Evolutionary conservation across 805 yeast genomes (phyloP), one percentile per base, ranked within the genome.

Genomic region (Huiozyma sinensis): DNA sequence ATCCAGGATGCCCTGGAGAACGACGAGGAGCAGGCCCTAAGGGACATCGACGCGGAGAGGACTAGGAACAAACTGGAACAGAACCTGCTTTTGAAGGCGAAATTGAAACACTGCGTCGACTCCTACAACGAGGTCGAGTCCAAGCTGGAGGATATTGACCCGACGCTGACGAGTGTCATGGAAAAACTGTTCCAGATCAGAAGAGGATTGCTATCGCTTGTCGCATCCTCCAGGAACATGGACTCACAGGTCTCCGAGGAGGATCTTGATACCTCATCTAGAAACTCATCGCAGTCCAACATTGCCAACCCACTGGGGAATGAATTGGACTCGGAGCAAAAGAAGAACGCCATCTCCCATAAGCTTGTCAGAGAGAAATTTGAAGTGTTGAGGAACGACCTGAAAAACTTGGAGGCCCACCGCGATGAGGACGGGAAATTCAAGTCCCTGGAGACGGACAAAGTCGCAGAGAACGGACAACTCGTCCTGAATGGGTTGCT

Each of bases 401-500:
- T 77, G 41, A 61, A 60, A 31, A 63, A 59, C 35, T 55, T 77
- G 40, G 81, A 75, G 46, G 51, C 60, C 4, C 65, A 67, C 44
- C 68, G 87, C 48, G 81, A 78, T 54, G 63, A 70, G 7, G 71
- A 67, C 43, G 89, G 83, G 17, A 69, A 72, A 50, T 79, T 81
- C 56, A 55, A 55, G 41, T 63, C 70, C 5, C 44, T 63, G 35
- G 68, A 62, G 46, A 54, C 68, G 2, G 58, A 57, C 33, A 42
- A 61, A 42, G 61, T 59, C 11, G 63, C 54, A 31, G 63, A 55
- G 43, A 58, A 64, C 44, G 73, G 75, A 17, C 71, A 69, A 47
- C 64, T 57, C 40, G 79, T 81, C 1, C 62, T 83, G 41, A 81
- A 82, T 56, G 90, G 89, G 6, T 66, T 88, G 38, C 67, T 86